Conservation (phyloP, 1,284 basidiomycete genomes). For the Cystobasidium slooffiae region DNA sequence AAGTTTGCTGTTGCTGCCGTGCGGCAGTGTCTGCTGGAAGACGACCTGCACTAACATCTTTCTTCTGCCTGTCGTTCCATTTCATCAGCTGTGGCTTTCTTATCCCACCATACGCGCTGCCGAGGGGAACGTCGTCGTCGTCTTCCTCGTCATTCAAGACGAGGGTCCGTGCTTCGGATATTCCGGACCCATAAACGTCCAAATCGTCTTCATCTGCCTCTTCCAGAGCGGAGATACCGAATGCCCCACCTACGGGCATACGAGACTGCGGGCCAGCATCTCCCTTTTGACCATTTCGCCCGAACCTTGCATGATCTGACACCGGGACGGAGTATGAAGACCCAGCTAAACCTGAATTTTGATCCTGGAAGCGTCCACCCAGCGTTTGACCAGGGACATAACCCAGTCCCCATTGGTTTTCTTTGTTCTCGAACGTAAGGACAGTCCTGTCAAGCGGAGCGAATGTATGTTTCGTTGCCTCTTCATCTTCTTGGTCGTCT, state of each 20-base stretch:
- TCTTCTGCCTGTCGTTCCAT: not conserved
- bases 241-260: slow-evolving; percentile 55
- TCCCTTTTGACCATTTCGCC: not conserved
- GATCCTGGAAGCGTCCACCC: slow-evolving; percentile 42
- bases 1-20: slow-evolving; percentile 58
- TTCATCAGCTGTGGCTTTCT: slow-evolving; percentile 8
- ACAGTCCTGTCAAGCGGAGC: slow-evolving; percentile 78
- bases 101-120: slow-evolving; percentile 55
- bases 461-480: slow-evolving; percentile 82
- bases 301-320: slow-evolving; percentile 55
- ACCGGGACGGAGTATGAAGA: not conserved
- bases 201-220: slow-evolving; percentile 87
- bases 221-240: slow-evolving; percentile 82
- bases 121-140: slow-evolving; percentile 28
- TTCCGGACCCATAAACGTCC: slow-evolving; percentile 71
- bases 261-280: slow-evolving; percentile 60
- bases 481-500: slow-evolving; percentile 59
- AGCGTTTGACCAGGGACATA: slow-evolving; percentile 71
- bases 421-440: slow-evolving; percentile 69
- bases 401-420: slow-evolving; percentile 69
- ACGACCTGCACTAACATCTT: not conserved
- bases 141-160: slow-evolving; percentile 43
- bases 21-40: not conserved
- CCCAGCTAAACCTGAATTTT: not conserved
- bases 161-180: not conserved